Conservation (phyloP, 148 eudicot genomes). For the Camellia sinensis region DNA sequence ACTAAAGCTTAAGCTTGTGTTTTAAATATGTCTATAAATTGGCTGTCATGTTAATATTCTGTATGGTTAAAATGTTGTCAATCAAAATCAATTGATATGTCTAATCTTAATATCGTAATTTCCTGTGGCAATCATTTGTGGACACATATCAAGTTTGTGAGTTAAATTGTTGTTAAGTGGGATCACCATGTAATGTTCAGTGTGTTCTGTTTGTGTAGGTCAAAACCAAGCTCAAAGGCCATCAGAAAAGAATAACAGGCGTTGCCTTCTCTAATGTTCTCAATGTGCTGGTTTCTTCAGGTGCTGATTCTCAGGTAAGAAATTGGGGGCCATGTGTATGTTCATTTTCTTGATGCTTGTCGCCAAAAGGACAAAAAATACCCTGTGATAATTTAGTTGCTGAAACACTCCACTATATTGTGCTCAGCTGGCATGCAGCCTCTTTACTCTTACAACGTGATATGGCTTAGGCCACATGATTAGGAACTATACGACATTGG, state of each 20-base stretch:
- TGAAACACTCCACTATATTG: neutral
- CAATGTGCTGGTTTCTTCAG: conserved; percentile 79
- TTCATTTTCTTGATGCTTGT: neutral
- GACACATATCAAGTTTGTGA: neutral
- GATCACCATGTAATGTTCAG: neutral
- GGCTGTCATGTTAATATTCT: too few relatives aligned
- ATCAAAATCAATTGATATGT: neutral
- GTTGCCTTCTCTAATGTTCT: conserved; percentile 67
- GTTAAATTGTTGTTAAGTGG: neutral
- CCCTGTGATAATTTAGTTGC: neutral
- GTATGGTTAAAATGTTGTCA: neutral
- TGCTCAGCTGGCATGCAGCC: neutral
- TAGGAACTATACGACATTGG: neutral
- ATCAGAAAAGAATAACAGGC: conserved; percentile 80
- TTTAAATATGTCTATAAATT: neutral
- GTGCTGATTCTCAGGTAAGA: conserved; percentile 82
- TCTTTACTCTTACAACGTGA: neutral
- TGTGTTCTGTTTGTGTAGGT: conserved; percentile 39
- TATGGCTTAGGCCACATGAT: neutral
- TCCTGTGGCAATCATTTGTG: neutral
- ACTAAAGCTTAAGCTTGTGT: neutral
- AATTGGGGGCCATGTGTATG: neutral
- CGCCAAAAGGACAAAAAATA: neutral
- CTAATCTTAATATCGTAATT: neutral
- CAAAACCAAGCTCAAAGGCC: conserved; percentile 69